These are phyloP conservation scores for Fusarium burgessii DNA, from an alignment of 2,329 filamentous ascomycete genomes.

Conservation along the genomic window DNA sequence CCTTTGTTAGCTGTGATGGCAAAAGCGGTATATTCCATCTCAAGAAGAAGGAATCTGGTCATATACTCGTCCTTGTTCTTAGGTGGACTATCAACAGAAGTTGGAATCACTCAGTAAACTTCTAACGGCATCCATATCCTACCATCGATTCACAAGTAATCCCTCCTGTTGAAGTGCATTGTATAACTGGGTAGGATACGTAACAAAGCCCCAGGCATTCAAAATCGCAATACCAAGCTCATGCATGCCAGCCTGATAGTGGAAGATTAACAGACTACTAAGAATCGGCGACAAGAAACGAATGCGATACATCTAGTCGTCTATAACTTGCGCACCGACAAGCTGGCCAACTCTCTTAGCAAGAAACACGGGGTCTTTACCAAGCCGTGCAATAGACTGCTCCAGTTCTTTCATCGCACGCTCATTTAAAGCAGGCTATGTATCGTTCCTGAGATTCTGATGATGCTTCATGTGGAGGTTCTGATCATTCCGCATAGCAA, in stretches of 20 bases:
- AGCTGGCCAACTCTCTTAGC: no score
- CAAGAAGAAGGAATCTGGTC: constrained; percentile 53
- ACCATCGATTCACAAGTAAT: constrained; percentile 49
- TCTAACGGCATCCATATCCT: constrained; percentile 55
- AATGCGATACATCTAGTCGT: no score
- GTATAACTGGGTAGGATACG: constrained; percentile 56
- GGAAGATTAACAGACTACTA: constrained; percentile 48
- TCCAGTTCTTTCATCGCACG: no score
- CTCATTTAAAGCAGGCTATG: no score
- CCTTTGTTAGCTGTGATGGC: background rate
- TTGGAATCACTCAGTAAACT: constrained; percentile 46
- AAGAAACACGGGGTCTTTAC: no score
- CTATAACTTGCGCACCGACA: no score
- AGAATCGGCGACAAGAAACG: no score
- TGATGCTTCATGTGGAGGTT: no score
- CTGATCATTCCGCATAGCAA: no score
- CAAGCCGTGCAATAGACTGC: no score
- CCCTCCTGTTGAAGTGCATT: constrained; percentile 52
- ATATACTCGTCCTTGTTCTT: constrained; percentile 49
- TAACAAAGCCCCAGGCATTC: constrained; percentile 56
- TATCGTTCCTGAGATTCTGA: no score
- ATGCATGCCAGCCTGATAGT: constrained; percentile 46
- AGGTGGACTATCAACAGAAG: constrained; percentile 53
- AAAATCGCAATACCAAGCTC: constrained; percentile 50
- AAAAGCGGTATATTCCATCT: constrained; percentile 52